Conservation (phyloP, 441 rosid genomes). For the Raphanus hybrid region DNA sequence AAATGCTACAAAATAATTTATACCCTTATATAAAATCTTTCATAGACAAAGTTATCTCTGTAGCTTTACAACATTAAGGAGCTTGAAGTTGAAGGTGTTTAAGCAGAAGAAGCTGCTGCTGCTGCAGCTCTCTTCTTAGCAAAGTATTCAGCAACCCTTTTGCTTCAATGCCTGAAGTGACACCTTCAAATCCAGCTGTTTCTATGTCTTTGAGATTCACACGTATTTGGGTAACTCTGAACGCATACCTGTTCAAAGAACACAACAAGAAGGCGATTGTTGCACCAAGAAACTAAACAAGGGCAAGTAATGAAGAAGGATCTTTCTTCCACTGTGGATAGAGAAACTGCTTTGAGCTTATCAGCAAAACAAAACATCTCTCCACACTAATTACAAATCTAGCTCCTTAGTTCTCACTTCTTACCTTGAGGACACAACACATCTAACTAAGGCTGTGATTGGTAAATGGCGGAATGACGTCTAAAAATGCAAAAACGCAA, state of each 20-base stretch:
- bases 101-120: conserved; percentile 49
- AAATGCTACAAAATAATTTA: conserved; percentile 25
- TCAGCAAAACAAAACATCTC: neutral
- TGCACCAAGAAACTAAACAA: conserved; percentile 15
- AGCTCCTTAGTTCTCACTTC: neutral
- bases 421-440: neutral
- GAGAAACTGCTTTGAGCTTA: neutral
- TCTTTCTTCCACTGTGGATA: neutral
- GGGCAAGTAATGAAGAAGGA: neutral
- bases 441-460: neutral
- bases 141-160: conserved; percentile 77
- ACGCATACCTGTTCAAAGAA: conserved; percentile 64
- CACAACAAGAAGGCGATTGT: neutral
- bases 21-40: conserved; percentile 9
- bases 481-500: too few relatives aligned
- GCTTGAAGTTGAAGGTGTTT: neutral
- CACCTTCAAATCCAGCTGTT: conserved; percentile 69
- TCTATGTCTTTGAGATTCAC: conserved; percentile 73
- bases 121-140: conserved; percentile 84
- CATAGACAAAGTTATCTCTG: conserved; percentile 11
- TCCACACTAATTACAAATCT: neutral
- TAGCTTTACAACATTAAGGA: conserved; percentile 33
- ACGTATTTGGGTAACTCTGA: conserved; percentile 83
- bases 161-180: conserved; percentile 60
- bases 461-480: too few relatives aligned